A percentile compares a stretch with the other conserved stretches of the same genome.
phyloP scores from a whole-genome alignment of 2,329 filamentous ascomycete genomes.

The Endoconidiophora laricicola region DNA sequence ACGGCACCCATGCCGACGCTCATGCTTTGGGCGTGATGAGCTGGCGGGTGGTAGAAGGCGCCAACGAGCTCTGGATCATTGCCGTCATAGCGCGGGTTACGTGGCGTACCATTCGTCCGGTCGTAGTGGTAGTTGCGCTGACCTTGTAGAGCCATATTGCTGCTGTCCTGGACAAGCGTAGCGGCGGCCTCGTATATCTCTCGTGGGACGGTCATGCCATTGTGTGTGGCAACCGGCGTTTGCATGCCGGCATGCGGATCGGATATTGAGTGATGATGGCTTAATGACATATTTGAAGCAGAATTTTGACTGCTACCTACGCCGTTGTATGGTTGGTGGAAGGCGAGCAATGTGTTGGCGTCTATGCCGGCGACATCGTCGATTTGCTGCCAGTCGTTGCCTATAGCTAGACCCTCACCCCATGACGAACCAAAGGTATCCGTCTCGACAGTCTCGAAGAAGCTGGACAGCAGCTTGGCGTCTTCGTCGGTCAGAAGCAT shows the following conservation, averaged over 20 bases:
- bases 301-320: constrained; percentile 13
- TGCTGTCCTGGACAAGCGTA: constrained; percentile 12
- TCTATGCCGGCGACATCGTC: constrained; percentile 16
- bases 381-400: constrained; percentile 36
- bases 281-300: neutral
- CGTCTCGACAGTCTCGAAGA: constrained; percentile 38
- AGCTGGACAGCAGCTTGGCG: constrained; percentile 38
- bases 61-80: neutral
- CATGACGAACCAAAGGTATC: constrained; percentile 34
- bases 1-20: neutral
- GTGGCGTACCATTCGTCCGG: constrained; percentile 7
- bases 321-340: neutral
- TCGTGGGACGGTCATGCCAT: neutral
- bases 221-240: neutral
- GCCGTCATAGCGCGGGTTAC: neutral
- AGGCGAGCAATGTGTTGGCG: constrained; percentile 15
- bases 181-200: constrained; percentile 12
- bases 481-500: constrained; percentile 48
- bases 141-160: constrained; percentile 23
- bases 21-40: neutral
- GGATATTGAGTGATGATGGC: neutral
- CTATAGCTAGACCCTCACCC: constrained; percentile 33
- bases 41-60: neutral
- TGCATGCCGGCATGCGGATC: constrained; percentile 13
- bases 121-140: constrained; percentile 19